Conservation (phyloP, 1,284 basidiomycete species). For the Porogramme epimiltina region DNA sequence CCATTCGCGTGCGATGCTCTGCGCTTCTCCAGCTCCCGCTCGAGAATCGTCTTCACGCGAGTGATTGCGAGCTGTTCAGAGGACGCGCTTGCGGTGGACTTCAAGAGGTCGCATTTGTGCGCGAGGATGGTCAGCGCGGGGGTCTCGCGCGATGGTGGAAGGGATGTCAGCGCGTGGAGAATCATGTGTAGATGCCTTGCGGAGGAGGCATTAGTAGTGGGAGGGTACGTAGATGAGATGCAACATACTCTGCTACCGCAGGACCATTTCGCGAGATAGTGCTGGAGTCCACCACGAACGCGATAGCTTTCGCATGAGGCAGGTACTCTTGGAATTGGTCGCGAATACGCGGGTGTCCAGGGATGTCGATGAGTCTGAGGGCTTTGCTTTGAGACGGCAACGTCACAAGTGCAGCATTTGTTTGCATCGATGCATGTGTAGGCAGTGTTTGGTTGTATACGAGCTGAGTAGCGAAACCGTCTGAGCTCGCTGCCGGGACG, state of each 20-base stretch:
- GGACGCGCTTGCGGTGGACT: constrained; percentile 43
- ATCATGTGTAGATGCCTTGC: constrained; percentile 71
- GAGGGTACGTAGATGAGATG: not conserved
- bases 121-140: constrained; percentile 69
- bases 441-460: constrained; percentile 62
- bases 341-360: constrained; percentile 77
- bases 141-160: constrained; percentile 65
- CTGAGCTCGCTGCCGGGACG: not conserved
- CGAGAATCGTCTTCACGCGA: constrained; percentile 73
- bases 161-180: constrained; percentile 65
- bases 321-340: constrained; percentile 70
- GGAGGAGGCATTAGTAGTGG: not conserved
- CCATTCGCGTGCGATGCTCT: constrained; percentile 60
- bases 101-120: constrained; percentile 75
- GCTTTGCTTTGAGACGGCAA: constrained; percentile 41
- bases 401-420: constrained; percentile 53
- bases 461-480: constrained; percentile 43
- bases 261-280: constrained; percentile 73
- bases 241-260: constrained; percentile 72
- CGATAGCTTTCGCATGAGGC: constrained; percentile 58
- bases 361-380: constrained; percentile 67
- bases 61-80: constrained; percentile 58
- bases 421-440: constrained; percentile 75
- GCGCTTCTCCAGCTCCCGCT: constrained; percentile 80
- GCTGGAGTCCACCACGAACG: constrained; percentile 77